Base-by-base conservation (phyloP, 176 grass and related monocot species). In the Paspalum vaginatum region DNA sequence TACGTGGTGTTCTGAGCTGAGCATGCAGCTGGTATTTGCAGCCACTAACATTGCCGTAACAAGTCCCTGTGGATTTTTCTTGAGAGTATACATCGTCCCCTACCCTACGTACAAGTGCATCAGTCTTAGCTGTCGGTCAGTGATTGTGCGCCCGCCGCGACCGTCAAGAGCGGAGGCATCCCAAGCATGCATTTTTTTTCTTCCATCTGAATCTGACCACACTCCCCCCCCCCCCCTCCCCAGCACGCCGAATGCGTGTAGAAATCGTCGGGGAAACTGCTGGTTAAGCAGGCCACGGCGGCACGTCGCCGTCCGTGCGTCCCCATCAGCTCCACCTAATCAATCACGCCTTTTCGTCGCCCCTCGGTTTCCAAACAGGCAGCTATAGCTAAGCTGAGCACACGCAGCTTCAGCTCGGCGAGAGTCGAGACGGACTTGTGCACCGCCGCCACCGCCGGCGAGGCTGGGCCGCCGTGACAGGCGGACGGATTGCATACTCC, bases 91-190 rank as follows among this genome's bases (percentile, higher is more conserved):
- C 5, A 16, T 20, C 16, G 53, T 44, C 11, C 52, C 77, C 71
- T 76, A 44, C 53, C 44, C n/a, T n/a, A n/a, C n/a, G n/a, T 21
- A 42, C 71, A 69, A 48, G 70, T 7, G 32, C 15, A 54, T 6
- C 48, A 55, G 5, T 42, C 74, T 9, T 32, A 51, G 8, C 5
- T 27, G 78, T 41, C 17, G 48, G 20, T 43, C 66, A 38, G 42
- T 59, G 9, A 61, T 21, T 52, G 25, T 61, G 43, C 48, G 50
- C 60, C 74, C 44, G n/a, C 18, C 65, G 8, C 21, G 54, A 78
- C 74, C 74, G 83, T 85, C 76, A 88, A 73, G n/a, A 73, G 44
- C 68, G 74, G 40, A n/a, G n/a, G n/a, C n/a, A n/a, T n/a, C 40
- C 70, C 15, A 27, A 0, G 61, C 37, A 17, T n/a, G n/a, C n/a